phyloP scores from a whole-genome alignment of 2,329 filamentous ascomycete genomes.

The Colletotrichum phormii region DNA sequence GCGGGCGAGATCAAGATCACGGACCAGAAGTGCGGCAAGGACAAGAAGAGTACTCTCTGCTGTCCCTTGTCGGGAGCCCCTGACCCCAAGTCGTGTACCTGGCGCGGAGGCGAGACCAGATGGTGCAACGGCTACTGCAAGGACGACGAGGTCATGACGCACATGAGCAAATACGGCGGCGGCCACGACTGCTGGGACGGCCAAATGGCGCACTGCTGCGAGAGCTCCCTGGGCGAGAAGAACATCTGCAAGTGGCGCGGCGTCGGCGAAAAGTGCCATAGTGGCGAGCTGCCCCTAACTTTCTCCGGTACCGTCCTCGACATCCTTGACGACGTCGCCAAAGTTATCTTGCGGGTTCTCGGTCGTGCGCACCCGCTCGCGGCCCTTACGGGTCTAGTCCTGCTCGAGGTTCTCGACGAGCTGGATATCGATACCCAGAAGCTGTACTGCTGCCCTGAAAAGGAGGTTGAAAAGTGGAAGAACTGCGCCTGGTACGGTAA shows the following conservation, averaged over 20 bases:
- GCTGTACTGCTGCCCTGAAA: constrained; percentile 44
- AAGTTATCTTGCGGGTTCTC: constrained; percentile 4
- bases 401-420: constrained; percentile 38
- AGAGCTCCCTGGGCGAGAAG: constrained; percentile 38
- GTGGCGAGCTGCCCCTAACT: constrained; percentile 39
- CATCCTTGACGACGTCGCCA: constrained; percentile 6
- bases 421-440: constrained; percentile 36
- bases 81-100: constrained; percentile 44
- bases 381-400: constrained; percentile 10
- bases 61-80: constrained; percentile 47
- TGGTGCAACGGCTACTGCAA: constrained; percentile 49
- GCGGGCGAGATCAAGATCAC: constrained; percentile 44
- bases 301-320: constrained; percentile 40
- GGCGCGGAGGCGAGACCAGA: constrained; percentile 42
- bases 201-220: constrained; percentile 46
- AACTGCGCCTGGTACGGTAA: constrained; percentile 52
- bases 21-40: constrained; percentile 42
- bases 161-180: constrained; percentile 44
- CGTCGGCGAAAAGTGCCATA: constrained; percentile 38
- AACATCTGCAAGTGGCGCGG: constrained; percentile 42
- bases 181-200: constrained; percentile 44
- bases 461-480: constrained; percentile 43
- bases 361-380: constrained; percentile 2
- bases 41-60: constrained; percentile 44
- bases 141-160: constrained; percentile 46